Evolutionary conservation across 2,329 filamentous ascomycete species (phyloP).

Genomic region (Pyricularia sp.): DNA sequence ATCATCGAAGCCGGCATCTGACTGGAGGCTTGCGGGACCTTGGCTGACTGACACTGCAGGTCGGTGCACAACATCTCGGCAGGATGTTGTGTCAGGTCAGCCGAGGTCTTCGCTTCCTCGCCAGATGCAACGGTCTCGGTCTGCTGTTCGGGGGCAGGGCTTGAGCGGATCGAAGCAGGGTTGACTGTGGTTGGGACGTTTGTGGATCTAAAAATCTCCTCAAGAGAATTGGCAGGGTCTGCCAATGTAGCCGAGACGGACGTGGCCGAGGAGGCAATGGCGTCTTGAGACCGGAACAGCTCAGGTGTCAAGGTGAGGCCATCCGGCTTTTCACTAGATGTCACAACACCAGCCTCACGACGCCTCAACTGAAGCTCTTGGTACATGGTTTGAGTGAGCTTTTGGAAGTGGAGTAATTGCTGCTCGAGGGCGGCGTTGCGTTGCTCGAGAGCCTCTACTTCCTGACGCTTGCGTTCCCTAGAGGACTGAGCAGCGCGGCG

Average conservation of each 20-base stretch:
- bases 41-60: conserved; percentile 98
- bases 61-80: conserved; percentile 96
- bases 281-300: conserved; percentile 42
- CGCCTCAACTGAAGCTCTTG: conserved; percentile 13
- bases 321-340: conserved; percentile 30
- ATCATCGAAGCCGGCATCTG: conserved; percentile 14
- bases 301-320: conserved; percentile 46
- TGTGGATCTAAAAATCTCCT: conserved; percentile 29
- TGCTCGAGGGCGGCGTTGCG: conserved; percentile 63
- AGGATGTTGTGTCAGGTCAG: conserved; percentile 99
- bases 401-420: conserved; percentile 30
- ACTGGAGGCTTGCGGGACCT: conserved; percentile 39
- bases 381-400: conserved; percentile 45
- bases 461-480: conserved; percentile 77
- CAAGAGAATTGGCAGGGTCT: conserved; percentile 17
- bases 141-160: conserved; percentile 19
- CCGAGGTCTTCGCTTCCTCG: conserved; percentile 31
- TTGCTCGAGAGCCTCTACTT: conserved; percentile 79
- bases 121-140: conserved; percentile 13
- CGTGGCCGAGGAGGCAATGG: conserved; percentile 9
- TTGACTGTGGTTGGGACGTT: conserved; percentile 43
- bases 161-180: conserved; percentile 46
- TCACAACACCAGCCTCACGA: conserved; percentile 32
- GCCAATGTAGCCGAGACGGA: not conserved
- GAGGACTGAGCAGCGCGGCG: conserved; percentile 95